These are phyloP conservation scores for Curvularia hawaiiensis DNA, from an alignment of 2,329 filamentous ascomycete genomes.

Conservation along the genomic window DNA sequence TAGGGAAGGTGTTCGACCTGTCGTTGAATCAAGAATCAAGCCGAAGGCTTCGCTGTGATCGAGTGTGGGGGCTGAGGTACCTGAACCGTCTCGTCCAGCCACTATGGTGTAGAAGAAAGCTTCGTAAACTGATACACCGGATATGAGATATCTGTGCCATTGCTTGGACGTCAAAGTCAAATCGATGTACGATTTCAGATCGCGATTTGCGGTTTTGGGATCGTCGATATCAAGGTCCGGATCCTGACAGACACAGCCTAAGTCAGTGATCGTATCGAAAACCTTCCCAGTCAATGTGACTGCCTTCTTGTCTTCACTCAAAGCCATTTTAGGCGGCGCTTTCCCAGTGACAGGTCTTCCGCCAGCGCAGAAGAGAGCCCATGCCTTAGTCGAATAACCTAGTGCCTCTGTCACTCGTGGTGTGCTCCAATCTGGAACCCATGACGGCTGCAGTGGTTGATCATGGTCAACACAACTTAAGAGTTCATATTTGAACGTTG, in stretches of 20 bases:
- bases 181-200: conserved; percentile 16
- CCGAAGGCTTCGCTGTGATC: conserved; percentile 33
- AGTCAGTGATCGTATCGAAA: conserved; percentile 19
- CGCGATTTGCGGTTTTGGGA: conserved; percentile 8
- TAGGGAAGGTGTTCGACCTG: conserved; percentile 20
- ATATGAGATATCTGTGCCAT: conserved; percentile 10
- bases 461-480: conserved; percentile 33
- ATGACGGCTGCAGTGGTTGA: conserved; percentile 24
- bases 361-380: conserved; percentile 25
- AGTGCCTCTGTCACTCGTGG: conserved; percentile 28
- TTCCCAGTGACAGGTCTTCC: conserved; percentile 1
- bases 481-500: conserved; percentile 14
- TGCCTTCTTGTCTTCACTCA: conserved; percentile 13
- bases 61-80: conserved; percentile 13
- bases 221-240: conserved; percentile 22
- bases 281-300: conserved; percentile 24
- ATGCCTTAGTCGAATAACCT: conserved; percentile 28
- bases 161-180: conserved; percentile 7
- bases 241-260: conserved; percentile 16
- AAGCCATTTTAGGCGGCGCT: background rate
- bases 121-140: conserved; percentile 21
- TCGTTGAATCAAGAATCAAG: conserved; percentile 26
- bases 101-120: conserved; percentile 32
- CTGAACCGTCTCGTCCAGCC: conserved; percentile 26
- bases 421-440: conserved; percentile 32